Base-by-base conservation (phyloP, 108 stramenopile genomes). In the Ochromonas danica region DNA sequence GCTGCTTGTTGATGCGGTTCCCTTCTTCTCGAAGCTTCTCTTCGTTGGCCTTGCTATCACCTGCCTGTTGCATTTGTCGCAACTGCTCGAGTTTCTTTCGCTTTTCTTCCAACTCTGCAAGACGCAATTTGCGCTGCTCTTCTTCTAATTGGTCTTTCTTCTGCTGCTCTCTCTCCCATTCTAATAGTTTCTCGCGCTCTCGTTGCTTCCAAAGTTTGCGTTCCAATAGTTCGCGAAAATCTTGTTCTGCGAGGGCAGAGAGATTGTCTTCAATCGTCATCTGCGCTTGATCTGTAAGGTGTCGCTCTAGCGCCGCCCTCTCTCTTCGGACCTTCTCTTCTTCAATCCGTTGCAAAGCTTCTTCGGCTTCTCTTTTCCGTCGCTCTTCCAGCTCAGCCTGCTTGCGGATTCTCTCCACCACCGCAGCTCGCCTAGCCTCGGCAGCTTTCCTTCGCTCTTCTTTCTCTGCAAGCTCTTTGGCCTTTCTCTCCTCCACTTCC, bases 41-140 rank as follows among this genome's bases (percentile, higher is more conserved):
- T 75, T 45, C 72, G 30, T 38, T 38, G 6, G 72, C 40, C 6
- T 45, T 57, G 10, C 10, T 33, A 6, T 67, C 10, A 10, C 35
- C 33, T 31, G 3, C 10, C 6, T 22, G 6, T 75, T 75, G 72
- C 40, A 41, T 6, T 33, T 75, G 3, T 3, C 72, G 43, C 6
- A 75, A 14, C 31, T 27, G 14, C 3, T 17, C 72, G 6, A 75
- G 40, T 75, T 75, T 75, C 31, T 17, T 33, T 36, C 38, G 6
- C 72, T 75, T 75, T 60, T 45, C 72, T 60, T 75, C 72, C 6
- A 75, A 33, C 36, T 42, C 40, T 10, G 72, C 72, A 6, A 75
- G 6, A 31, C 72, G 72, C 31, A 30, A 3, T 75, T 60, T 45
- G 28, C 72, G 43, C 40, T 60, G 6, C 72, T 57, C n/a, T 57